Evolutionary conservation across 2,329 filamentous ascomycete genomes (phyloP), one percentile per base, ranked within the genome.

Genomic region (Pezicula carpinea): DNA sequence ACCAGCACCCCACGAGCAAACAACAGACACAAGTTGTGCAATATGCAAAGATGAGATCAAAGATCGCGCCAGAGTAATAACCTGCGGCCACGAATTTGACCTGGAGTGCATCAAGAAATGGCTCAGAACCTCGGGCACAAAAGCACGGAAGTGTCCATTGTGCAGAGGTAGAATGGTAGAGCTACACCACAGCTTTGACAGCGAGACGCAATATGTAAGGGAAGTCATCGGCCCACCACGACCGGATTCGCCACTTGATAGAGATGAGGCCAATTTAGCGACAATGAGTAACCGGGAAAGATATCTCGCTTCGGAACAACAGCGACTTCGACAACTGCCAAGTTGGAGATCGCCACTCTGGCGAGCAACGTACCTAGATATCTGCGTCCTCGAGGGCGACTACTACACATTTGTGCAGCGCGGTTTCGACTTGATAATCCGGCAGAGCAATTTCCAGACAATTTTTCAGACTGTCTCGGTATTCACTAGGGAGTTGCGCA

Each of bases 51-150:
- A n/a, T n/a, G n/a, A n/a, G n/a, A 32, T 14, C 29, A 14, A 32
- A 39, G 17, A 38, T 17, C n/a, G 33, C n/a, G 44, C 39, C 4
- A 15, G 15, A 3, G 7, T 47, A 17, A 32, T 36, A 5, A 39
- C 47, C 19, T 49, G 47, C 17, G 36, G 42, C 15, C 47, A 49
- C 31, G 23, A 40, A 26, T 49, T 44, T 22, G 42, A 49, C 35
- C 21, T 41, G 8, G 23, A 29, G 6, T 49, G 47, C 32, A 40
- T 42, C 35, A 15, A 15, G 3, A 14, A 3, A 7, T 38, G 33
- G 17, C 13, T 42, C n/a, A 35, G 23, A 17, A 26, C 26, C 29
- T 41, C 38, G 6, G 44, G 22, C 10, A 18, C 8, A 15, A 14
- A 29, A 38, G 26, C 15, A 32, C 8, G 38, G 14, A 6, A 19